Evolutionary conservation across 257 asterid genomes (phyloP), one percentile per base, ranked within the genome.

Genomic region (Avicennia marina): DNA sequence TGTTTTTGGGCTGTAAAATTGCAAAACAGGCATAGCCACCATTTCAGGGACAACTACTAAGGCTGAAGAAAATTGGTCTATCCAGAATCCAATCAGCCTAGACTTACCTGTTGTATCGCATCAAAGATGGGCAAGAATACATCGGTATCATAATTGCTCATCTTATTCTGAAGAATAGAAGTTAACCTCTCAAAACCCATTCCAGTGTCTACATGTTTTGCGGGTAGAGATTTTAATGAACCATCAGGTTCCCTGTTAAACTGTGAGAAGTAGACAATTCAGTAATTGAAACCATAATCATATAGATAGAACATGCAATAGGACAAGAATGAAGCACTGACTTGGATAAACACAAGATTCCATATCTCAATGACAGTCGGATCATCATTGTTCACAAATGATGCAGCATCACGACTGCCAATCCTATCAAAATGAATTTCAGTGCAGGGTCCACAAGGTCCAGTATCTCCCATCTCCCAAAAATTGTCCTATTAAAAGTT

Each of bases 391-490:
- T 93, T 93, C 65, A 93, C 99, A 44, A 79, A 51, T 4, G 91
- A 66, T 11, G 95, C 85, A 55, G 85, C 97, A 84, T 93, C 91
- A 6, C 99, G 97, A 61, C 80, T 81, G 18, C 99, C 99, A 40
- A 93, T 84, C 72, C 99, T 79, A 66, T 93, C 99, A 51, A 80
- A 93, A 68, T 93, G 99, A 60, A 93, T 79, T 74, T 93, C 99
- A 0, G 99, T 84, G 74, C 97, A 93, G 53, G 99, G 99, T 42
- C 99, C 99, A 56, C 99, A 93, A 5, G 99, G 99, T 40, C 99
- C 99, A 11, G 99, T 84, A 76, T 93, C 99, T 50, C 99, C 99
- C 99, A 93, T 93, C 76, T 93, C 99, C 99, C 99, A 93, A 62
- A 93, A 93, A 46, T 93, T 89, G 78, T 93, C 99, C 97, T 91